phyloP scores from a whole-genome alignment of 1,284 basidiomycete genomes.

The Psilocybe mexicana region DNA sequence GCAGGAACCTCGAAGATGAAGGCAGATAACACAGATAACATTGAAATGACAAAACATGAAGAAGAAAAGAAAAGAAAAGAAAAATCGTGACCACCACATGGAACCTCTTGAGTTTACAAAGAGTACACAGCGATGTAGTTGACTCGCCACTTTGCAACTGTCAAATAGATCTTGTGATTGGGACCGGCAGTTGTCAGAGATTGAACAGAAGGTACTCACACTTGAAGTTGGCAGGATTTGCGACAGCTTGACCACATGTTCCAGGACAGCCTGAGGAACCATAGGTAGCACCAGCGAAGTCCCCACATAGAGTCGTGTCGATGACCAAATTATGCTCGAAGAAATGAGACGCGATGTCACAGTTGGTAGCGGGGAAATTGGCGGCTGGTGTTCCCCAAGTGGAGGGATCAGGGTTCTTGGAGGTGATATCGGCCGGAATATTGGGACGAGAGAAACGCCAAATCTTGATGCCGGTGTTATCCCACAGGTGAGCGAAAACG shows the following conservation, averaged over 20 bases:
- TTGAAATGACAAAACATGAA: neutral
- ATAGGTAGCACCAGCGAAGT: slow-evolving; percentile 63
- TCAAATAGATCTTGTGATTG: slow-evolving; percentile 10
- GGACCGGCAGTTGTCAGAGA: neutral
- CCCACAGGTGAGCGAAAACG: slow-evolving; percentile 76
- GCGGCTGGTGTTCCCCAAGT: slow-evolving; percentile 72
- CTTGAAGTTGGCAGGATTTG: slow-evolving; percentile 62
- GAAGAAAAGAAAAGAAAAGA: neutral
- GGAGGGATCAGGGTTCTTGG: slow-evolving; percentile 56
- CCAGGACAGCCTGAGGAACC: slow-evolving; percentile 61
- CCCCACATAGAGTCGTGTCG: slow-evolving; percentile 67
- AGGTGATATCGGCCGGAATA: slow-evolving; percentile 72
- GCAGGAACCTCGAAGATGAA: no score
- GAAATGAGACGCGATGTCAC: slow-evolving; percentile 71
- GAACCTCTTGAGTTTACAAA: neutral
- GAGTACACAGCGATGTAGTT: slow-evolving; percentile 49
- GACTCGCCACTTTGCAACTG: slow-evolving; percentile 60
- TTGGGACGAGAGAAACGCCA: slow-evolving; percentile 73
- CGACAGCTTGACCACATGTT: slow-evolving; percentile 66
- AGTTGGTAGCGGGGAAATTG: slow-evolving; percentile 59
- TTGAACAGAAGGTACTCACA: slow-evolving; percentile 39
- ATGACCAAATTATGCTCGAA: slow-evolving; percentile 67
- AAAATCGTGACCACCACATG: neutral
- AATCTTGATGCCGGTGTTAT: slow-evolving; percentile 65
- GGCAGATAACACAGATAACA: no score